A percentile compares a stretch with the other conserved stretches of the same genome.
Evolutionary conservation across 768 basidiomycete species (phyloP).

Genomic region (Phanerochaete sordida): DNA sequence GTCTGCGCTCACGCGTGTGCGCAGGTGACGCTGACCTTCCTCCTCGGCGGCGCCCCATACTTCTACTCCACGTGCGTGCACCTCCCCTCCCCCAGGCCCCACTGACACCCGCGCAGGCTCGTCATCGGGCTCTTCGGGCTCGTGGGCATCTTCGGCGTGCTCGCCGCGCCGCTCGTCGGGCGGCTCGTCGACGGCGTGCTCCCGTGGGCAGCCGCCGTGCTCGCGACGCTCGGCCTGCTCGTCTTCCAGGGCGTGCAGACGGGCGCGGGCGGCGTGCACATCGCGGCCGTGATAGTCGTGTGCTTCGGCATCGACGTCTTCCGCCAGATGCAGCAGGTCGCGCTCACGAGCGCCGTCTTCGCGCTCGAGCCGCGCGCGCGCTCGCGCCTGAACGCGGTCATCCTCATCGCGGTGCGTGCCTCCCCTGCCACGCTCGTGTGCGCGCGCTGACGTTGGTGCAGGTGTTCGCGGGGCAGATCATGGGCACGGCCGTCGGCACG

Average conservation of each 20-base stretch:
- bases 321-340: slow-evolving; percentile 66
- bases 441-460: slow-evolving; percentile 2
- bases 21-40: slow-evolving; percentile 60
- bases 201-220: slow-evolving; percentile 70
- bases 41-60: slow-evolving; percentile 71
- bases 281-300: slow-evolving; percentile 64
- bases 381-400: slow-evolving; percentile 70
- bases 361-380: neutral
- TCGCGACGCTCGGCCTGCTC: slow-evolving; percentile 42
- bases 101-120: slow-evolving; percentile 20
- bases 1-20: no score
- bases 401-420: slow-evolving; percentile 54
- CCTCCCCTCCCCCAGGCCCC: neutral
- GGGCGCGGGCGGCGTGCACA: slow-evolving; percentile 61
- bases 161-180: slow-evolving; percentile 63
- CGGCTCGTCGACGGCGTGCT: slow-evolving; percentile 61
- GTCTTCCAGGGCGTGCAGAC: slow-evolving; percentile 58
- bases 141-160: slow-evolving; percentile 52
- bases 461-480: slow-evolving; percentile 73
- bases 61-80: slow-evolving; percentile 56
- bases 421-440: neutral
- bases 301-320: slow-evolving; percentile 67
- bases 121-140: slow-evolving; percentile 45
- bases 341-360: slow-evolving; percentile 52
- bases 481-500: slow-evolving; percentile 72